Conservation (phyloP, 179 eudicot genomes). For the Monotropa hypopitys region DNA sequence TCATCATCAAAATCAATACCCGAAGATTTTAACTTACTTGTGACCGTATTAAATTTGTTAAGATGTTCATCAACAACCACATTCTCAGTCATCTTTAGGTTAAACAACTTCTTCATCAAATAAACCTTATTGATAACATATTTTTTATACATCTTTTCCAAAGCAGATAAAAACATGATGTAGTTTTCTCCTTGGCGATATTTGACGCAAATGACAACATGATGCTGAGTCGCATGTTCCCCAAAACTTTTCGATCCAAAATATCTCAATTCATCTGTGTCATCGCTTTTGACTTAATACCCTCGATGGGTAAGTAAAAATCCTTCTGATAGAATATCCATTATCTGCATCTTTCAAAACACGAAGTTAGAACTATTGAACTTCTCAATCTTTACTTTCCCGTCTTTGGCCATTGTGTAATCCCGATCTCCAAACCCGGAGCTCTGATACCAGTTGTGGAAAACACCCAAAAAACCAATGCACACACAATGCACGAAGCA, state of each 20-base stretch:
- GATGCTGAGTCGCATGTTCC: not conserved
- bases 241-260: no score
- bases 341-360: not conserved
- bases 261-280: not conserved
- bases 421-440: not conserved
- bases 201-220: not conserved
- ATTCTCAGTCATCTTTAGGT: no score
- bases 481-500: no score
- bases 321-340: not conserved
- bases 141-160: not conserved
- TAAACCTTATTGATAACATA: no score
- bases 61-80: not conserved
- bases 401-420: no score
- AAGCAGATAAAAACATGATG: no score
- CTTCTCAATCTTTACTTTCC: not conserved
- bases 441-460: not conserved
- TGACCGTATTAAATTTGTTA: not conserved
- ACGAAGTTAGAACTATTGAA: not conserved
- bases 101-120: no score
- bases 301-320: not conserved
- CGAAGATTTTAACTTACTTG: not conserved
- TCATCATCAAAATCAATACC: conserved; percentile 4
- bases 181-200: no score
- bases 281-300: not conserved
- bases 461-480: not conserved